These are phyloP conservation scores for Fusarium sp. DNA, from an alignment of 2,329 filamentous ascomycete genomes.

Conservation along the genomic window DNA sequence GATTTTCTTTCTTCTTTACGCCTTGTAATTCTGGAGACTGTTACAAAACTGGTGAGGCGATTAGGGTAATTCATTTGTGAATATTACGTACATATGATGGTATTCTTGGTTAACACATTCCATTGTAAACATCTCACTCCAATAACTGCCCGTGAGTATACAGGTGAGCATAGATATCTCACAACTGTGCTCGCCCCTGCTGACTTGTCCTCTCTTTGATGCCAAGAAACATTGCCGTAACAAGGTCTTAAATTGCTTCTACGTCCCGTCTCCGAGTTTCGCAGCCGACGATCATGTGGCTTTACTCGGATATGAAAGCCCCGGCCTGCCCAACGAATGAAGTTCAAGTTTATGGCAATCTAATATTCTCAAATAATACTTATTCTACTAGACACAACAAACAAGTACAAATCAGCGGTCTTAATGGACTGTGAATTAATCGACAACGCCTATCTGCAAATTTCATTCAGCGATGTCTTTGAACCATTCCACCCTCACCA, in stretches of 20 bases:
- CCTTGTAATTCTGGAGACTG: constrained; percentile 1
- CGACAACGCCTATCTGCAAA: not conserved
- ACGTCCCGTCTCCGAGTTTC: not conserved
- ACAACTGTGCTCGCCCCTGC: not conserved
- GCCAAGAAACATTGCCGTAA: not conserved
- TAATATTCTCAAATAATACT: not conserved
- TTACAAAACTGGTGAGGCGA: constrained; percentile 5
- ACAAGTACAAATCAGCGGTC: not conserved
- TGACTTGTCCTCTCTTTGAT: not conserved
- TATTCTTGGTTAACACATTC: not conserved
- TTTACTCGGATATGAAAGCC: not conserved
- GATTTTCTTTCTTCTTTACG: not conserved
- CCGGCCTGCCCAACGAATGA: not conserved
- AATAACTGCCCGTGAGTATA: not conserved
- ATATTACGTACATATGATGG: not conserved
- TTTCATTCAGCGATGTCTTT: not conserved
- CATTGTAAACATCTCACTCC: not conserved
- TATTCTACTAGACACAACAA: not conserved
- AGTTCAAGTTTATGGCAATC: not conserved
- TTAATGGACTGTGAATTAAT: not conserved
- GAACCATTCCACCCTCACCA: not conserved
- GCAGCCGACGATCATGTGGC: not conserved
- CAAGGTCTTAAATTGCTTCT: not conserved
- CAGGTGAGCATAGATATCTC: too few species aligned
- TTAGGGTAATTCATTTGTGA: not conserved